Evolutionary conservation across 768 basidiomycete species (phyloP), one percentile per base, ranked within the genome.

Genomic region (Mycena pura): DNA sequence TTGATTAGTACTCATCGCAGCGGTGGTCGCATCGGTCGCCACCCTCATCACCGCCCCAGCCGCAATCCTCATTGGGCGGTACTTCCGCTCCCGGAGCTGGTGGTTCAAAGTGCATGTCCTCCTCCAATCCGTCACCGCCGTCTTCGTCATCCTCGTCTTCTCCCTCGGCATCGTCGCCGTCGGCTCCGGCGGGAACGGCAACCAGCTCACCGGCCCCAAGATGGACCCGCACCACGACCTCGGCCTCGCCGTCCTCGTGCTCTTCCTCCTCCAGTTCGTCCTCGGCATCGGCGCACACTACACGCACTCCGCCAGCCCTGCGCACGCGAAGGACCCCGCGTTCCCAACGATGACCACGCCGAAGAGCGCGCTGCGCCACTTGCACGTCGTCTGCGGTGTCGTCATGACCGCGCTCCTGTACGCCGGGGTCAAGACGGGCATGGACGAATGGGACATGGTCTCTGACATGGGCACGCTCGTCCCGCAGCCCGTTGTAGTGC

Each of bases 151-250:
- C 55, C 24, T 51, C 17, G 31, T 38, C 13, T 45, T 50, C 47
- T 31, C 44, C 2, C n/a, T 67, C 17, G 46, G 63, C 44, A 25
- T 64, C 34, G 31, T 54, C 19, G 63, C 66, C 5, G 63, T 67
- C 7, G 9, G 32, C 24, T 46, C 44, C 44, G 52, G 51, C 31
- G 59, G 55, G n/a, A 32, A 64, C 60, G 62, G 59, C 25, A 39
- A 38, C 31, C 66, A 67, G 46, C 59, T 67, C 32, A 34, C 32
- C 21, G 66, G 66, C 8, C 59, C 45, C 17, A 34, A 45, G 47
- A 51, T 41, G 6, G 66, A 67, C 39, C 55, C 63, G 9, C 66
- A 67, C 52, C 66, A 67, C 59, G 63, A 64, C 58, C 29, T 67
- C 40, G 66, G 66, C 28, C 44, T 67, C 39, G 21, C 63, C 6